These are phyloP conservation scores for Cercospora sp. DNA, from an alignment of 2,329 filamentous ascomycete genomes.

Conservation along the genomic window DNA sequence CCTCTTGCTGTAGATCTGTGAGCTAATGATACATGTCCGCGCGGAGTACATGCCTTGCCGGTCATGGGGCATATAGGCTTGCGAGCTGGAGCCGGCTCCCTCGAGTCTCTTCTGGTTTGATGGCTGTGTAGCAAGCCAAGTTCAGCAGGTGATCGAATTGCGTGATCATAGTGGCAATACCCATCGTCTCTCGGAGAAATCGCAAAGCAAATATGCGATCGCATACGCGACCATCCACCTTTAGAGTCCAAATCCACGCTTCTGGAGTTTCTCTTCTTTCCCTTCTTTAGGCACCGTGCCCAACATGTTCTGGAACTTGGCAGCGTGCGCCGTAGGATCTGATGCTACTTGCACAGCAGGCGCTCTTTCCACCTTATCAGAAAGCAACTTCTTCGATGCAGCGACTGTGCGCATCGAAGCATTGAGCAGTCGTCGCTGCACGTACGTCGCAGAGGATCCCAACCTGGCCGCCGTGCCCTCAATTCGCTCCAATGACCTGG, in stretches of 20 bases:
- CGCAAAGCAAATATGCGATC: not conserved
- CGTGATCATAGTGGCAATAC: too few species aligned
- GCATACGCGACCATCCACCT: not conserved
- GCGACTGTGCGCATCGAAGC: not conserved
- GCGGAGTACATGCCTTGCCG: too few species aligned
- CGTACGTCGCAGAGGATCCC: not conserved
- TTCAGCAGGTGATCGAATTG: not conserved
- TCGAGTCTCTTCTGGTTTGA: not conserved
- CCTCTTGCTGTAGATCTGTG: not conserved
- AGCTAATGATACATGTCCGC: too few species aligned
- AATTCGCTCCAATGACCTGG: not conserved
- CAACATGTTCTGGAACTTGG: not conserved
- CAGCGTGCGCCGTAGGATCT: not conserved
- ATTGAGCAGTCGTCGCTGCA: not conserved
- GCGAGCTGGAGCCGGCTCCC: not conserved
- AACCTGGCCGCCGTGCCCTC: not conserved
- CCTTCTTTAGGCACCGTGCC: not conserved
- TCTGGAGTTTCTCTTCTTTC: not conserved
- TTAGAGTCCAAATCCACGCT: not conserved
- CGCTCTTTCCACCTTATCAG: not conserved
- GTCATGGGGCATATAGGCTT: too few species aligned
- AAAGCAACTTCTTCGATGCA: not conserved
- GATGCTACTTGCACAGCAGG: not conserved
- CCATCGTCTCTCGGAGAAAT: too few species aligned
- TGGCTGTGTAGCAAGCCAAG: not conserved